phyloP scores from a whole-genome alignment of 2,329 filamentous ascomycete species.

The Zasmidium citrigriseum region DNA sequence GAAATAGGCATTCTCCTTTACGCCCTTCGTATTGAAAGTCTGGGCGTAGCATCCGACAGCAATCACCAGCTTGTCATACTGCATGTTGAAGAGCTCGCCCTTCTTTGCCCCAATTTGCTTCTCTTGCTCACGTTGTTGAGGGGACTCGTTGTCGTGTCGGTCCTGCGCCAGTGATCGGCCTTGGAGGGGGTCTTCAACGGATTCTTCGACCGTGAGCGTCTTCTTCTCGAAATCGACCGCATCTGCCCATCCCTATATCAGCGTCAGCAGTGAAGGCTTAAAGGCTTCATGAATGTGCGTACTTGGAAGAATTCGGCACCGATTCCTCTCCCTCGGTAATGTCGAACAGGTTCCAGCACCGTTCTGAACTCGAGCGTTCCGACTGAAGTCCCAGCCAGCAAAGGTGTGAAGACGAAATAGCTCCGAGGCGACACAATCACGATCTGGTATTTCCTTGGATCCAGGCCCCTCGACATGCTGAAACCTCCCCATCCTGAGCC shows the following conservation, averaged over 20 bases:
- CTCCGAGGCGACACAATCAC: conserved; percentile 82
- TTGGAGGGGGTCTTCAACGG: conserved; percentile 58
- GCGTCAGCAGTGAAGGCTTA: background rate
- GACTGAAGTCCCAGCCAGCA: conserved; percentile 80
- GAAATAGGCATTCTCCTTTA: conserved; percentile 80
- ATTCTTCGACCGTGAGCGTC: conserved; percentile 71
- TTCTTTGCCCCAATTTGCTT: conserved; percentile 40
- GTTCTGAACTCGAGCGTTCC: conserved; percentile 88
- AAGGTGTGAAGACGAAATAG: conserved; percentile 86
- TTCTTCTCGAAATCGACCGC: conserved; percentile 76
- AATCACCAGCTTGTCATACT: conserved; percentile 82
- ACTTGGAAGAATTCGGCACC: conserved; percentile 71
- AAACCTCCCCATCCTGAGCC: conserved; percentile 70
- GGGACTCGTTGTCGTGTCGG: conserved; percentile 8
- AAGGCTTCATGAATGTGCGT: background rate
- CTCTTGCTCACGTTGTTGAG: conserved; percentile 52
- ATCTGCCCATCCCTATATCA: conserved; percentile 68
- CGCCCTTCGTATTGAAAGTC: conserved; percentile 82
- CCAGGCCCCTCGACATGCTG: conserved; percentile 70
- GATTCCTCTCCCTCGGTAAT: conserved; percentile 60
- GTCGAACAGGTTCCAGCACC: conserved; percentile 77
- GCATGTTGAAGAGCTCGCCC: conserved; percentile 68
- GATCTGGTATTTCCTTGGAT: conserved; percentile 68
- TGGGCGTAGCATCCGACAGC: conserved; percentile 82
- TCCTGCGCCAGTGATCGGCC: conserved; percentile 51